phyloP scores from a whole-genome alignment of 108 stramenopile genomes.

The Chaetoceros tenuissimus region DNA sequence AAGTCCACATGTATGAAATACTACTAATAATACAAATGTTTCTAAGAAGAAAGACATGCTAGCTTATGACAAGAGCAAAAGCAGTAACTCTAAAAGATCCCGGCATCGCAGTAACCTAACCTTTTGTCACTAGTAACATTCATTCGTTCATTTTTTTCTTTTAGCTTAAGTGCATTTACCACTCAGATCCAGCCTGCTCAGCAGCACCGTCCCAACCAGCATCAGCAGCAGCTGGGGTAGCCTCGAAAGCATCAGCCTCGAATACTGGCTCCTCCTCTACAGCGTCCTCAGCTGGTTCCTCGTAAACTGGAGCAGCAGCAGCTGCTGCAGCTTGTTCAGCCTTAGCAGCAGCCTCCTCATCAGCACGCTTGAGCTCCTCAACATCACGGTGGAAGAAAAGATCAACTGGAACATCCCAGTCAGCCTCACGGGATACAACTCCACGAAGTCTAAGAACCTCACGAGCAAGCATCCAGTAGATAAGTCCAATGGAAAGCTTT shows the following conservation, averaged over 20 bases:
- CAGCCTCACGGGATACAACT: slow-evolving; percentile 75
- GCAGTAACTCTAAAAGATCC: not conserved
- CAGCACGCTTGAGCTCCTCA: slow-evolving; percentile 98
- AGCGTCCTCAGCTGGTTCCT: slow-evolving; percentile 27
- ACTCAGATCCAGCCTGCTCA: slow-evolving; percentile 7
- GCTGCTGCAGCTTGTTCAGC: slow-evolving; percentile 65
- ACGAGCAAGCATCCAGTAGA: slow-evolving; percentile 99
- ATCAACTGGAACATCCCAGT: slow-evolving; percentile 99
- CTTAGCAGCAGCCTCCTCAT: slow-evolving; percentile 91
- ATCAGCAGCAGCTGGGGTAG: slow-evolving; percentile 23
- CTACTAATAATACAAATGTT: no score
- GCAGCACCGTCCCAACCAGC: slow-evolving; percentile 24
- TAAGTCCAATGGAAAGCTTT: slow-evolving; percentile 97
- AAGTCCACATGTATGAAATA: no score
- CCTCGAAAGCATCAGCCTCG: slow-evolving; percentile 26
- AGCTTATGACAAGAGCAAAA: not conserved
- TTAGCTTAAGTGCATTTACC: not conserved
- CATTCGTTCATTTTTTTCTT: not conserved
- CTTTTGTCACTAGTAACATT: not conserved
- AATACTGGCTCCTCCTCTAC: slow-evolving; percentile 12
- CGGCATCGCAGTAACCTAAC: not conserved
- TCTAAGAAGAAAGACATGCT: no score
- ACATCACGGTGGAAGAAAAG: slow-evolving; percentile 99
- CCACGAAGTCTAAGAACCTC: slow-evolving; percentile 98
- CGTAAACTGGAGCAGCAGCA: slow-evolving; percentile 43